Conservation (phyloP, 2,329 filamentous ascomycete species). For the Thelonectria olida region DNA sequence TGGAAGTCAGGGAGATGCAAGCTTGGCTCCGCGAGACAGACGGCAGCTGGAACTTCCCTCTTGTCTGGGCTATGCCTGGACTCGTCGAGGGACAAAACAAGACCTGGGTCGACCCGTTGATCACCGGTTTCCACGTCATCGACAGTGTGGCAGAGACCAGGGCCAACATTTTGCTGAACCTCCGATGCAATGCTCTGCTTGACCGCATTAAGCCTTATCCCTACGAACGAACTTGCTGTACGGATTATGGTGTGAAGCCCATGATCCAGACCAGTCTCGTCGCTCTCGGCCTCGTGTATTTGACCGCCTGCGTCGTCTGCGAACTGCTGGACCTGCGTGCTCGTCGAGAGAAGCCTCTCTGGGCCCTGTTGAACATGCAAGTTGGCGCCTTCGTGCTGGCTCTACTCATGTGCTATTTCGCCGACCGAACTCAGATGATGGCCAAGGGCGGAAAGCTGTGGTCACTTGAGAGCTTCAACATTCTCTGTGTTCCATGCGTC, state of each 20-base stretch:
- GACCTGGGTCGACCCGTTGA: constrained; percentile 26
- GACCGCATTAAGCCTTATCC: constrained; percentile 48
- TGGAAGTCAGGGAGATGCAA: not conserved
- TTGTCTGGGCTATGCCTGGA: constrained; percentile 32
- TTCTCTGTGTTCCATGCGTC: constrained; percentile 28
- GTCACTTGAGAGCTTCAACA: constrained; percentile 28
- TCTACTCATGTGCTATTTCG: constrained; percentile 40
- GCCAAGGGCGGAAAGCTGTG: constrained; percentile 41
- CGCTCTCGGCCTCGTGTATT: constrained; percentile 25
- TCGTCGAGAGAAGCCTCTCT: constrained; percentile 17
- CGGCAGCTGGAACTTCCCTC: constrained; percentile 28
- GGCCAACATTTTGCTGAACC: constrained; percentile 58
- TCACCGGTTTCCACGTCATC: constrained; percentile 12
- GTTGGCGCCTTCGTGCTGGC: constrained; percentile 37
- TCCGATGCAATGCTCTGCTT: constrained; percentile 59
- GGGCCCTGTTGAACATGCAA: constrained; percentile 32
- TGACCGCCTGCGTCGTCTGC: constrained; percentile 24
- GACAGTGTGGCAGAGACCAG: constrained; percentile 40
- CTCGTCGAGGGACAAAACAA: constrained; percentile 24
- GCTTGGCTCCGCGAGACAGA: constrained; percentile 23
- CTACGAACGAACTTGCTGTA: constrained; percentile 59
- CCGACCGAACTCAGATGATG: constrained; percentile 42
- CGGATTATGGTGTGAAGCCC: constrained; percentile 49
- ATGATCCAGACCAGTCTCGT: constrained; percentile 37
- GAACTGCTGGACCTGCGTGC: constrained; percentile 26